phyloP scores from a whole-genome alignment of 306 rosid genomes.

The Cucurbita pepo region DNA sequence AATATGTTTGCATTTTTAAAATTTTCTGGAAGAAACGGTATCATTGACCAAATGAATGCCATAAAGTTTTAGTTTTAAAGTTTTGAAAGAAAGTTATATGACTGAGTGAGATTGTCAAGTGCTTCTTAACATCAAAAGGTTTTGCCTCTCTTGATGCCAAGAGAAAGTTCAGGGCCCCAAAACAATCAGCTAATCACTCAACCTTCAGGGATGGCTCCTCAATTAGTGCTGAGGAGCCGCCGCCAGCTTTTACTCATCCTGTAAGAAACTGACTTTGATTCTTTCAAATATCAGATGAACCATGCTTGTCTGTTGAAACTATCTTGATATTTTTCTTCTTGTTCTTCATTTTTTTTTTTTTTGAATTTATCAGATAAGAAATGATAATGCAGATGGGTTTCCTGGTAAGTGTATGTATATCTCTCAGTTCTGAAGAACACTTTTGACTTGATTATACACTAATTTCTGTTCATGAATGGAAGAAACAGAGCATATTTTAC shows the following conservation, averaged over 20 bases:
- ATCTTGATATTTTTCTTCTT: conserved; percentile 4
- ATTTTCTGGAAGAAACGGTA: not conserved
- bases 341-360: not conserved
- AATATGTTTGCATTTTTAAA: too few relatives aligned
- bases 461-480: conserved; percentile 14
- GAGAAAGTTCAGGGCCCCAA: conserved; percentile 76
- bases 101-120: not conserved
- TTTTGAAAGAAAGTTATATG: not conserved
- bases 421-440: not conserved
- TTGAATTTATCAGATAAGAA: conserved; percentile 22
- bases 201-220: conserved; percentile 25
- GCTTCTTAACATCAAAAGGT: conserved; percentile 57
- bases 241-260: conserved; percentile 12
- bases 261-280: conserved; percentile 2
- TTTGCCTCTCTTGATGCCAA: conserved; percentile 91
- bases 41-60: not conserved
- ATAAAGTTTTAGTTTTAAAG: too few relatives aligned
- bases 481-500: conserved; percentile 31
- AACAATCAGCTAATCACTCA: conserved; percentile 40
- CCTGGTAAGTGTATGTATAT: conserved; percentile 23
- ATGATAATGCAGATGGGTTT: conserved; percentile 16
- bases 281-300: not conserved
- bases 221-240: conserved; percentile 18
- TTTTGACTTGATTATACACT: not conserved
- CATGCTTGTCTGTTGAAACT: not conserved